These are phyloP conservation scores for Podospora fimiseda DNA, from an alignment of 495 filamentous ascomycete species.

Conservation along the genomic window DNA sequence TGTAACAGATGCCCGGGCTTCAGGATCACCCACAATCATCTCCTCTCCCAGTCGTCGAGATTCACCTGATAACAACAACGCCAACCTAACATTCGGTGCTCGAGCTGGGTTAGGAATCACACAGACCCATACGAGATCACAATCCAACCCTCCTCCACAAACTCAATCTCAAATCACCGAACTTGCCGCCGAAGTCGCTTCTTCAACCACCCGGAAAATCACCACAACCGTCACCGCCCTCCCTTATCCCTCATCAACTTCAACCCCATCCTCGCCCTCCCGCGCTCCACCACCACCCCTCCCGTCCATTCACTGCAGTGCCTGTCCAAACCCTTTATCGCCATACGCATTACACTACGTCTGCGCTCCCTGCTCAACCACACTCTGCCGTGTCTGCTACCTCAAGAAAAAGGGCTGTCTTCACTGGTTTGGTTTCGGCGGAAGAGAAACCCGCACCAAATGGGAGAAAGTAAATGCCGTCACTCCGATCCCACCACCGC, in stretches of 20 bases:
- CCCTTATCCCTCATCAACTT: conserved; percentile 7
- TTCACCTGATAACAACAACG: background rate
- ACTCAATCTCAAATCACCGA: background rate
- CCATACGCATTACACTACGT: conserved; percentile 78
- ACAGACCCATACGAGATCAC: background rate
- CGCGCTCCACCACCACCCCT: conserved; percentile 15
- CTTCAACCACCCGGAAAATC: background rate
- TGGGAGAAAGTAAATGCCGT: conserved; percentile 40
- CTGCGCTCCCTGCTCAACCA: conserved; percentile 61
- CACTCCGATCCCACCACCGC: conserved; percentile 45
- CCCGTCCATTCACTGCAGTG: conserved; percentile 49
- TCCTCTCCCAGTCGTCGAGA: background rate
- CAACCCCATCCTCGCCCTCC: conserved; percentile 14
- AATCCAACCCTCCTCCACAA: background rate
- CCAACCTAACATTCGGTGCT: background rate
- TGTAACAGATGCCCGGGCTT: background rate
- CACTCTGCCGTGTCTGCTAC: conserved; percentile 76
- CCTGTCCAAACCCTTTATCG: conserved; percentile 60
- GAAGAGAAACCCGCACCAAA: conserved; percentile 51
- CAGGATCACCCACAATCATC: background rate
- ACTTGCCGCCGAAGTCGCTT: background rate
- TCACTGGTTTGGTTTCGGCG: conserved; percentile 73
- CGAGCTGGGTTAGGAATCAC: background rate
- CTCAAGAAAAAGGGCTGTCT: conserved; percentile 65
- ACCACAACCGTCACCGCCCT: conserved; percentile 5